A percentile compares a stretch with the other conserved stretches of the same genome.
phyloP scores from a whole-genome alignment of 2,329 filamentous ascomycete genomes.

The Scytalidium sp. region DNA sequence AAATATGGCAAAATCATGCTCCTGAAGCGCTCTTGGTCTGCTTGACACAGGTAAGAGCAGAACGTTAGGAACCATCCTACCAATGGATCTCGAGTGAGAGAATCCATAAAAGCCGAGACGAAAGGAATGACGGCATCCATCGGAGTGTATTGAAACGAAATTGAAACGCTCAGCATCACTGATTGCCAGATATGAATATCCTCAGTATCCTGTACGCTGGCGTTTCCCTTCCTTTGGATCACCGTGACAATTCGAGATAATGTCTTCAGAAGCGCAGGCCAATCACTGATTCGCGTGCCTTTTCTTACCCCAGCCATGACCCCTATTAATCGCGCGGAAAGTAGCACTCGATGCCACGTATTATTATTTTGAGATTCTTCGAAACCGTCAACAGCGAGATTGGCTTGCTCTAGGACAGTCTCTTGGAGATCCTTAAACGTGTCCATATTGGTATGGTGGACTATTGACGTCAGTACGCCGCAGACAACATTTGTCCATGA shows the following conservation, averaged over 20 bases:
- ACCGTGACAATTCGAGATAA: conserved; percentile 50
- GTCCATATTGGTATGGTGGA: conserved; percentile 76
- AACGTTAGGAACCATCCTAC: conserved; percentile 78
- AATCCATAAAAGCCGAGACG: conserved; percentile 62
- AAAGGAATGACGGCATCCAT: conserved; percentile 75
- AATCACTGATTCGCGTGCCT: conserved; percentile 70
- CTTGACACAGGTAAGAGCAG: conserved; percentile 74
- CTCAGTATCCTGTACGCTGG: conserved; percentile 21
- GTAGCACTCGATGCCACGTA: conserved; percentile 39
- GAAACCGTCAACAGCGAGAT: conserved; percentile 35
- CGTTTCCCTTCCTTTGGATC: conserved; percentile 37
- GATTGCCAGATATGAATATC: conserved; percentile 51
- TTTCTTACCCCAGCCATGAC: conserved; percentile 76
- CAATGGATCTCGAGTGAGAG: conserved; percentile 62
- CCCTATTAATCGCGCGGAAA: conserved; percentile 61
- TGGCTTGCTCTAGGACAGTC: conserved; percentile 51
- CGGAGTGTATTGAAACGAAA: conserved; percentile 72
- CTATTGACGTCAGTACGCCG: conserved; percentile 74
- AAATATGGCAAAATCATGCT: conserved; percentile 78
- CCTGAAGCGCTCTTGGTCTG: conserved; percentile 72
- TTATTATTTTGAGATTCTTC: conserved; percentile 28
- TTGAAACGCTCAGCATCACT: conserved; percentile 56
- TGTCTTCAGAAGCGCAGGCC: conserved; percentile 61
- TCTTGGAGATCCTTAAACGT: conserved; percentile 70
- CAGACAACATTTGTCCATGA: conserved; percentile 65